Evolutionary conservation across 345 rosid species (phyloP), one percentile per base, ranked within the genome.

Genomic region (Hirschfeldia incana): DNA sequence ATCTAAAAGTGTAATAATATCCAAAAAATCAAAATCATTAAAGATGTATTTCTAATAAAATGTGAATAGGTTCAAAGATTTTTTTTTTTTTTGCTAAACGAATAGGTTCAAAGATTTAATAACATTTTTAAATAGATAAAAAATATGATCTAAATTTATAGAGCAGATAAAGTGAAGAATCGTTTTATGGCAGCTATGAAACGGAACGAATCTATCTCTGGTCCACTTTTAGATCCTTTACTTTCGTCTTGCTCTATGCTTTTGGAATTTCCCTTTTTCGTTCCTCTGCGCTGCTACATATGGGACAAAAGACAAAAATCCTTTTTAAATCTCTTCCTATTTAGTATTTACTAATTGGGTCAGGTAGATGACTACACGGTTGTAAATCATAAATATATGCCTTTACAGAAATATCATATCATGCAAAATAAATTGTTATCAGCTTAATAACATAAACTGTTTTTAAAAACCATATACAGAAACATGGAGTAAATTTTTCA

Each of bases 151-250:
- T 21, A 21, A 21, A 21, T 21, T 21, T 21, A 21, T 21, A 21
- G 21, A 21, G 21, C 21, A 21, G 21, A 21, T 21, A 21, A 49
- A 49, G 57, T n/a, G 13, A 49, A 49, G 17, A 6, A 53, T 53
- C 27, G 59, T 16, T 51, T n/a, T 16, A 15, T 33, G 62, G 33
- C 69, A 49, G 62, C 69, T 27, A 30, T 6, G 33, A 76, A 76
- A 67, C 58, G 46, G 65, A 77, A 51, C 39, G 80, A 76, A 76
- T 76, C 10, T 61, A 30, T 46, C 57, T 49, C 55, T 28, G 81
- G 81, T 39, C 72, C 67, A 72, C 62, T 65, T 78, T 29, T 65
- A n/a, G 72, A 78, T 78, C 72, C 77, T 13, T 78, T 72, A 30
- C 68, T 65, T 55, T 72, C 53, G 59, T 30, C 61, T 72, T 78